Conservation (phyloP, 805 yeast genomes). For the Teunomyces kruisii region DNA sequence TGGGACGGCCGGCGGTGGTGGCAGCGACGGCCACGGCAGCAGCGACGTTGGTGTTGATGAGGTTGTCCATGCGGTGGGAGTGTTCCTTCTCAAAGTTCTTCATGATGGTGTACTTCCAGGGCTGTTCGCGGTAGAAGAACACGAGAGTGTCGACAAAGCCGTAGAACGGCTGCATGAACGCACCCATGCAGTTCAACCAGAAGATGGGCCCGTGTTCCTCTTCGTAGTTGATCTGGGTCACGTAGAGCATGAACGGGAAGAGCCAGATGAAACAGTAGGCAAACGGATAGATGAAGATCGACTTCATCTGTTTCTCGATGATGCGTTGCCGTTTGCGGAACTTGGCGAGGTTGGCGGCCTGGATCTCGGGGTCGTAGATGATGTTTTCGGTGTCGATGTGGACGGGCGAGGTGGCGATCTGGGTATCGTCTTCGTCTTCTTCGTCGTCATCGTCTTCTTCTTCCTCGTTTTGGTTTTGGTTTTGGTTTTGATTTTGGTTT, state of each 20-base stretch:
- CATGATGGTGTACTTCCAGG: conserved; percentile 61
- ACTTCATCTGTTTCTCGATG: conserved; percentile 74
- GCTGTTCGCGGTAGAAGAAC: conserved; percentile 73
- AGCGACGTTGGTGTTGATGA: conserved; percentile 2
- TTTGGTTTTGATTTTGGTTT: no score
- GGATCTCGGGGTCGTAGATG: conserved; percentile 42
- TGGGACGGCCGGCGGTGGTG: neutral
- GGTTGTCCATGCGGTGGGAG: conserved; percentile 23
- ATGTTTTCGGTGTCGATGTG: conserved; percentile 19
- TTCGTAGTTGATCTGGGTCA: conserved; percentile 53
- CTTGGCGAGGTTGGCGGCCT: conserved; percentile 57
- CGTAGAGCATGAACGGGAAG: conserved; percentile 70
- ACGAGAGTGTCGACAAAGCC: conserved; percentile 77
- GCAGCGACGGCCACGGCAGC: conserved; percentile 2
- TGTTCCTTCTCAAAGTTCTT: conserved; percentile 37
- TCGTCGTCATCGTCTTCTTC: conserved; percentile 28
- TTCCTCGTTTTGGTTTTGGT: neutral
- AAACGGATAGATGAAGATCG: conserved; percentile 80
- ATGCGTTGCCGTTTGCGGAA: conserved; percentile 63
- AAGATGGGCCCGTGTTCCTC: conserved; percentile 49
- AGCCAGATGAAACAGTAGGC: conserved; percentile 81
- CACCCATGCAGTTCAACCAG: conserved; percentile 67
- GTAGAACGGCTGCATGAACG: conserved; percentile 77
- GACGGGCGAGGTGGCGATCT: conserved; percentile 12
- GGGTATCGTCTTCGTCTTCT: conserved; percentile 21